Percentiles rank a stretch among this genome's conserved stretches.
Evolutionary conservation across 2,329 filamentous ascomycete genomes (phyloP).

Genomic region (Penicillium sp.): DNA sequence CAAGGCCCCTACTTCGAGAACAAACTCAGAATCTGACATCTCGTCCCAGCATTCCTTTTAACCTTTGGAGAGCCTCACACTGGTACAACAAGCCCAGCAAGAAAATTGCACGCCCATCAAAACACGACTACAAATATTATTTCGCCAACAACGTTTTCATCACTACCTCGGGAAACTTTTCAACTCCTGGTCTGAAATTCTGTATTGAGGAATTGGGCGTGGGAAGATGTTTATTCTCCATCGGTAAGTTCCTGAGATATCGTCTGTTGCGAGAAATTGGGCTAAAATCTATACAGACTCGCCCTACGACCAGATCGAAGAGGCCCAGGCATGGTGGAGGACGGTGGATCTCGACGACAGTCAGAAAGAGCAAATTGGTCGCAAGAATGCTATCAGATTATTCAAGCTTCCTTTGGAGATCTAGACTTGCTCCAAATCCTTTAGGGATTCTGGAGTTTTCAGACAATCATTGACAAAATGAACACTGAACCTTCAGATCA

Average conservation of each 20-base stretch:
- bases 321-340: constrained; percentile 1
- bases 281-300: neutral
- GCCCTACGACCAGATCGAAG: neutral
- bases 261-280: no score
- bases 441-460: no score
- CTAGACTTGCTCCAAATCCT: no score
- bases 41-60: constrained; percentile 40
- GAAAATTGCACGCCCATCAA: neutral
- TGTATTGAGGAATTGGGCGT: neutral
- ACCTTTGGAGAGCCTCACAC: constrained; percentile 46
- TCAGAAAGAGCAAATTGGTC: neutral
- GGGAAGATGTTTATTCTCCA: neutral
- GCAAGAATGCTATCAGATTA: neutral
- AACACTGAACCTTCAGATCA: no score
- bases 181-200: neutral
- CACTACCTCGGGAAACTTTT: neutral
- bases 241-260: neutral
- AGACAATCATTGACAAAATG: no score
- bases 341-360: neutral
- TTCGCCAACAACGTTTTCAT: neutral
- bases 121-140: neutral
- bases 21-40: no score
- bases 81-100: constrained; percentile 19
- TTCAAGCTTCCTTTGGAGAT: neutral
- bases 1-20: no score